Conservation (phyloP, 108 stramenopile species). For the Schizochytrium sp. region DNA sequence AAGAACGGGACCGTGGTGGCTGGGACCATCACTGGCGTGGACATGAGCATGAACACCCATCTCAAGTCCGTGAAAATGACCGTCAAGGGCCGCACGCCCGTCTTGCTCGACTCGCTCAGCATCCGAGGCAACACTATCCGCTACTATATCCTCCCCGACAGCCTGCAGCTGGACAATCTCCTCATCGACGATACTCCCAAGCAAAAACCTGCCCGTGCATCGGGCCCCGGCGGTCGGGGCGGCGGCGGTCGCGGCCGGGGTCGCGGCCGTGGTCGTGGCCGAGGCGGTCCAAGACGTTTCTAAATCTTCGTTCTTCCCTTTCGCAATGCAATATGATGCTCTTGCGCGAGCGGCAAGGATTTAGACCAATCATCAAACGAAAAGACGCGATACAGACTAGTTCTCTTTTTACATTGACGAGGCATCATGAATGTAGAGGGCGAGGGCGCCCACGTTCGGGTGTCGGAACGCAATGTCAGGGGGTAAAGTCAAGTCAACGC, state of each 20-base stretch:
- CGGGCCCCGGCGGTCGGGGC: not conserved
- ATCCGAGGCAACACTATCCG: conserved; percentile 88
- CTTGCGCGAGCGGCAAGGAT: no score
- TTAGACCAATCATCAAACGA: no score
- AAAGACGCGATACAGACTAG: no score
- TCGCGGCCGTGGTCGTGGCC: not conserved
- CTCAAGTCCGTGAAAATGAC: conserved; percentile 88
- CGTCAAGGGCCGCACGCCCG: conserved; percentile 71
- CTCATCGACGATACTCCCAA: conserved; percentile 91
- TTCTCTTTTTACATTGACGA: no score
- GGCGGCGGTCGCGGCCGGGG: conserved; percentile 20
- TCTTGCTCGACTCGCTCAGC: conserved; percentile 74
- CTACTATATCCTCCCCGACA: conserved; percentile 89
- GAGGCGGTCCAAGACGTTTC: conserved; percentile 7
- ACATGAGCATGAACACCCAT: conserved; percentile 97
- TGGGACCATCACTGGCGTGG: conserved; percentile 90
- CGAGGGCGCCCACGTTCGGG: not conserved
- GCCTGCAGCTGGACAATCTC: conserved; percentile 85
- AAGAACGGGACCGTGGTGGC: conserved; percentile 96
- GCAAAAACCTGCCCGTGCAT: conserved; percentile 28
- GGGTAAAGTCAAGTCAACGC: not conserved
- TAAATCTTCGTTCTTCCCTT: not conserved
- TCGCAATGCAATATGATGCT: no score
- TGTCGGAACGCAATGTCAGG: not conserved
- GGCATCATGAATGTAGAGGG: not conserved